A percentile compares a stretch with the other conserved stretches of the same genome.
phyloP scores from a whole-genome alignment of 164 flowering plant genomes.

The Tetrastigma voinierianum region DNA sequence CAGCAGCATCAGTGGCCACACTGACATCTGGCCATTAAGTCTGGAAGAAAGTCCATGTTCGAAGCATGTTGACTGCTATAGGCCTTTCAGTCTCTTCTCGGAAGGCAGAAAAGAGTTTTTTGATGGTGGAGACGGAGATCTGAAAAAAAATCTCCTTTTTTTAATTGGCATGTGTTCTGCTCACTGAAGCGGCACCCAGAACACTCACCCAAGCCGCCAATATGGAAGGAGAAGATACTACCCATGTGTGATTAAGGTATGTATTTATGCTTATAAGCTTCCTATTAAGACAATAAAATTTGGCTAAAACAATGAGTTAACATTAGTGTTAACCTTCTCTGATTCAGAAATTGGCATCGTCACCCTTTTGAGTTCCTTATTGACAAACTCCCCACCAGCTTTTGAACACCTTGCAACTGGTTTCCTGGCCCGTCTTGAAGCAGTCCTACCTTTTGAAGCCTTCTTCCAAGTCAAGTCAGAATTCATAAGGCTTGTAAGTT shows the following conservation, averaged over 20 bases:
- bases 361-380: constrained; percentile 23
- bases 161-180: constrained; percentile 47
- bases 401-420: constrained; percentile 19
- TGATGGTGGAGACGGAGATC: constrained; percentile 41
- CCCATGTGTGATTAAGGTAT: too few species aligned
- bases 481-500: constrained; percentile 27
- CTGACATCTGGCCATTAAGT: neutral
- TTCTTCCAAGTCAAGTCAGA: constrained; percentile 36
- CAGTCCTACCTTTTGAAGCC: constrained; percentile 32
- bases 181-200: constrained; percentile 37
- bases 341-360: constrained; percentile 48
- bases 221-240: constrained; percentile 1
- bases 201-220: constrained; percentile 39
- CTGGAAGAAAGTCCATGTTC: neutral
- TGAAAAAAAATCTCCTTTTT: constrained; percentile 41
- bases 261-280: too few species aligned
- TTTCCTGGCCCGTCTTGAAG: constrained; percentile 30
- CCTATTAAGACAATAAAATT: neutral
- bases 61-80: constrained; percentile 12
- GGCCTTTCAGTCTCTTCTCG: constrained; percentile 23
- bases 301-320: neutral
- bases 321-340: constrained; percentile 38
- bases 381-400: too few species aligned
- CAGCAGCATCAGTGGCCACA: constrained; percentile 3
- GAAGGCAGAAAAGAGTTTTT: constrained; percentile 18